Conservation (phyloP, 345 rosid genomes). For the Geranium rotundifolium region DNA sequence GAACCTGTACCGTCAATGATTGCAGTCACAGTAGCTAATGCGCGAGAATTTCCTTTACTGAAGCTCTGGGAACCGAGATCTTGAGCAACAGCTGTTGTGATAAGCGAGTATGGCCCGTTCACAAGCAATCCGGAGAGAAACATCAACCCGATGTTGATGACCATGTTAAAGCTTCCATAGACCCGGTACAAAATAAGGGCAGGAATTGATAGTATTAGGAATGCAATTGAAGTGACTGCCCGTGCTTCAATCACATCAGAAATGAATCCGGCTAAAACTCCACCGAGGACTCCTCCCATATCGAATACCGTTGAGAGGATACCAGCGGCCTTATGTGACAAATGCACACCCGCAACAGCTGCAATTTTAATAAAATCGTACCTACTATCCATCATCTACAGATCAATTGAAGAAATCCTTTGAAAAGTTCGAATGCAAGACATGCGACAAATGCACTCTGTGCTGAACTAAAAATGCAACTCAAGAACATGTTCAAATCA, state of each 20-base stretch:
- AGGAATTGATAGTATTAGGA: constrained; percentile 68
- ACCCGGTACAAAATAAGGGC: constrained; percentile 50
- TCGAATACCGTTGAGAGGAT: constrained; percentile 74
- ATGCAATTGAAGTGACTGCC: constrained; percentile 56
- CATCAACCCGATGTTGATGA: constrained; percentile 53
- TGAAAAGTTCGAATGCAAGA: no score
- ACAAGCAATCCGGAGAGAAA: constrained; percentile 68
- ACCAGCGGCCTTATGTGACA: constrained; percentile 78
- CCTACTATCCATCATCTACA: constrained; percentile 1
- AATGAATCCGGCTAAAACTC: constrained; percentile 59
- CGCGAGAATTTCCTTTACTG: constrained; percentile 66
- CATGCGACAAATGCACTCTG: no score
- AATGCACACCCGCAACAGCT: constrained; percentile 78
- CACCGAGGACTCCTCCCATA: constrained; percentile 79
- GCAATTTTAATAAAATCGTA: constrained; percentile 14
- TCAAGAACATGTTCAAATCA: no score
- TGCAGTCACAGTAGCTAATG: constrained; percentile 82
- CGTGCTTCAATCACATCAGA: constrained; percentile 77
- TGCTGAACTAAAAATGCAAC: no score
- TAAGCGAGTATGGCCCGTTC: constrained; percentile 79
- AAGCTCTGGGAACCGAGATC: constrained; percentile 88
- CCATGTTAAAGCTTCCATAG: constrained; percentile 57
- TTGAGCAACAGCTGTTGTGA: constrained; percentile 89
- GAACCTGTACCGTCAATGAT: constrained; percentile 96
- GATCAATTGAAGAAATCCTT: neutral